Percentiles rank a stretch among this genome's conserved stretches.
These are phyloP conservation scores for Chenopodium album DNA, from an alignment of 148 eudicot species.

Conservation along the genomic window DNA sequence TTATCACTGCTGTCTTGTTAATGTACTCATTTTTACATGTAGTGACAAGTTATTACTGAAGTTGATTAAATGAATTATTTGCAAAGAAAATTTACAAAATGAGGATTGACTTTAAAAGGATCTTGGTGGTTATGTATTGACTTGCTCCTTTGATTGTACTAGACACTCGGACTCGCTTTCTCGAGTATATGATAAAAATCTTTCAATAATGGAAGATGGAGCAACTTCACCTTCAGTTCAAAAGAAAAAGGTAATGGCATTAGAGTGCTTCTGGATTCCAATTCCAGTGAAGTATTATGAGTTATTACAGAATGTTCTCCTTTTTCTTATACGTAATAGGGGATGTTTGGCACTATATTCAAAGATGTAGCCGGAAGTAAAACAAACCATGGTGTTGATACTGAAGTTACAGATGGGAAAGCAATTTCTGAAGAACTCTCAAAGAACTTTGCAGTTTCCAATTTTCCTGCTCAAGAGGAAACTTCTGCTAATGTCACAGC, in stretches of 20 bases:
- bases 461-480: slow-evolving; percentile 58
- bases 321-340: slow-evolving; percentile 40
- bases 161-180: slow-evolving; percentile 61
- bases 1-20: too few species aligned
- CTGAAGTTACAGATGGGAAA: slow-evolving; percentile 43
- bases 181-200: slow-evolving; percentile 53
- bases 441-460: slow-evolving; percentile 51
- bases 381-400: slow-evolving; percentile 42
- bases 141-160: slow-evolving; percentile 11
- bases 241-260: slow-evolving; percentile 75
- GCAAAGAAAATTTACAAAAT: neutral
- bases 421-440: slow-evolving; percentile 60
- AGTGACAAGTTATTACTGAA: too few species aligned
- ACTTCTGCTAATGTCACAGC: slow-evolving; percentile 28
- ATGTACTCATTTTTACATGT: neutral
- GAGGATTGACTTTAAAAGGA: neutral
- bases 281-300: neutral
- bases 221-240: slow-evolving; percentile 40
- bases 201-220: slow-evolving; percentile 41
- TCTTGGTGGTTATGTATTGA: neutral
- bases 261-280: slow-evolving; percentile 2
- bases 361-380: slow-evolving; percentile 63
- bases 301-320: neutral
- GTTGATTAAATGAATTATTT: neutral
- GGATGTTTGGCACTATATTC: slow-evolving; percentile 69